Evolutionary conservation across 352 stramenopile species (phyloP).

Genomic region (Peronospora farinosa): DNA sequence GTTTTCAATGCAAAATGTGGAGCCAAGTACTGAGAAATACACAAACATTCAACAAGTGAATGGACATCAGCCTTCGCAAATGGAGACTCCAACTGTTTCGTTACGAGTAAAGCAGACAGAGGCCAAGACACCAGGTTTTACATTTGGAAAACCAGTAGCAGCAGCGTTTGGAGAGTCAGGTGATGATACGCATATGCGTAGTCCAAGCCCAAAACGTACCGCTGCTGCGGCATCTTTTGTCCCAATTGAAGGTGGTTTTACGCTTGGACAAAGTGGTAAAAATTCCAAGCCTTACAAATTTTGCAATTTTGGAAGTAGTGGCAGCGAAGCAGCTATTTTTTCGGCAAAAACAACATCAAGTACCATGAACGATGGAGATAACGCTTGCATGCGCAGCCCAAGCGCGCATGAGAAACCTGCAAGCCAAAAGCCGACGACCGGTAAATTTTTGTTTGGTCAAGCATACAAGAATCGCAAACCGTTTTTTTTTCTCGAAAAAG

Average conservation of each 20-base stretch:
- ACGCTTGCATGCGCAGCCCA: constrained; percentile 16
- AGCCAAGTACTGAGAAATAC: neutral
- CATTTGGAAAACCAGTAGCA: constrained; percentile 13
- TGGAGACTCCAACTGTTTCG: constrained; percentile 12
- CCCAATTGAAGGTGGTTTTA: constrained; percentile 12
- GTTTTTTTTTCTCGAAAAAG: constrained; percentile 6
- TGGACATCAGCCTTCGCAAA: neutral
- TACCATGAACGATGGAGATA: constrained; percentile 3
- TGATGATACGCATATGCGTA: constrained; percentile 17
- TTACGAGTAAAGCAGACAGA: constrained; percentile 2
- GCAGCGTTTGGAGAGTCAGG: neutral
- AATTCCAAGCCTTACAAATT: constrained; percentile 21
- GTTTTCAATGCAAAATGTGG: constrained; percentile 1
- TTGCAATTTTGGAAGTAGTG: constrained; percentile 16
- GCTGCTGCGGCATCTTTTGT: constrained; percentile 2
- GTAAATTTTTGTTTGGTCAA: constrained; percentile 25
- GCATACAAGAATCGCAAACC: constrained; percentile 28
- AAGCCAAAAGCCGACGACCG: constrained; percentile 1
- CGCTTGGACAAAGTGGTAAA: constrained; percentile 15
- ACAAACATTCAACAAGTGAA: neutral
- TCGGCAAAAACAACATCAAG: neutral
- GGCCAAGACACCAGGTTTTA: constrained; percentile 15
- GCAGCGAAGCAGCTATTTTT: neutral
- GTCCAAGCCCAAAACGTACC: constrained; percentile 7
- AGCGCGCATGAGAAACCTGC: constrained; percentile 5